Evolutionary conservation across 2,329 filamentous ascomycete species (phyloP).

Genomic region (Fusarium nanum): DNA sequence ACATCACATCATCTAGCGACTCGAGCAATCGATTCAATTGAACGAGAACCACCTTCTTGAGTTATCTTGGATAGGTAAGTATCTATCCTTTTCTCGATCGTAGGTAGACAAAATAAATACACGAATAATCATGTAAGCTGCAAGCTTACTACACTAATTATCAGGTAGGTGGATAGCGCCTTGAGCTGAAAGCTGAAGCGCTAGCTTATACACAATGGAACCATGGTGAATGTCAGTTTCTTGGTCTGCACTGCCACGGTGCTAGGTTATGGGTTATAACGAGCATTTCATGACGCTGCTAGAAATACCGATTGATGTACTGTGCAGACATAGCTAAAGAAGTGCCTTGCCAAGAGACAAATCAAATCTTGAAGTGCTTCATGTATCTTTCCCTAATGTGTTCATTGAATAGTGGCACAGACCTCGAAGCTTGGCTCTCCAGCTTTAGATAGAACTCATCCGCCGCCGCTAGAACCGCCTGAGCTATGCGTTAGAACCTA

Average conservation of each 20-base stretch:
- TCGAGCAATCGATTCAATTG: neutral
- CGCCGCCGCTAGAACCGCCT: slow-evolving; percentile 1
- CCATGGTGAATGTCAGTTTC: slow-evolving; percentile 6
- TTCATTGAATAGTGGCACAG: neutral
- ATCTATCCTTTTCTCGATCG: neutral
- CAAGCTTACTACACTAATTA: neutral
- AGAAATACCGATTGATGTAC: neutral
- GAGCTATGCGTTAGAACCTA: neutral
- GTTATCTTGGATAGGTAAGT: neutral
- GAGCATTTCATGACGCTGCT: neutral
- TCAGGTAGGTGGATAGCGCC: neutral
- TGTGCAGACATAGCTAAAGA: neutral
- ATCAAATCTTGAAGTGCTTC: neutral
- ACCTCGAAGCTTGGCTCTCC: neutral
- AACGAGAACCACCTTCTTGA: neutral
- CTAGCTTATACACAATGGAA: neutral
- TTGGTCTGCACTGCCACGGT: slow-evolving; percentile 12
- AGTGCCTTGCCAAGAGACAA: neutral
- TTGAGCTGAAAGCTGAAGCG: neutral
- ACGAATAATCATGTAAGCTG: neutral
- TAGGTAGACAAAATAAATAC: neutral
- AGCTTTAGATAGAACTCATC: neutral
- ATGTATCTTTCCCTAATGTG: neutral
- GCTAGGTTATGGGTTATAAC: neutral
- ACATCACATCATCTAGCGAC: neutral